Evolutionary conservation across 148 eudicot species (phyloP), one percentile per base, ranked within the genome.

Genomic region (Chenopodium formosanum): DNA sequence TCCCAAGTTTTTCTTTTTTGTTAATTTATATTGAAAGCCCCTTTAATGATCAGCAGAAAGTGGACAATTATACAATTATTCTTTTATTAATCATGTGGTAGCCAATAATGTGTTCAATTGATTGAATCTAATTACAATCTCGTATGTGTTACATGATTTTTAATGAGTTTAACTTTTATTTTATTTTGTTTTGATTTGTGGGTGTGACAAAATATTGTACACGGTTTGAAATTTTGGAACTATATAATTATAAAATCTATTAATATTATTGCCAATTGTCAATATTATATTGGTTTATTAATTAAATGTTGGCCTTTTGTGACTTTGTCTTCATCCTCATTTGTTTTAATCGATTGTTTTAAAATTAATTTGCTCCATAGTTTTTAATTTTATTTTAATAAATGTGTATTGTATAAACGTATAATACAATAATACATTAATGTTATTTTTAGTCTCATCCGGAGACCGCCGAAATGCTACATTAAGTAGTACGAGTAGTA

Each of bases 61-160:
- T 82, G 71, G 79, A 40, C 73, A 65, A n/a, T 23, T 65, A 67
- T 67, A 67, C 70, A 67, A 76, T 27, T 56, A 58, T 56, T 80
- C 77, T 74, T 46, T 64, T 70, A 58, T 44, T 71, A 71, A 40
- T 71, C 74, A 71, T 71, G 23, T 71, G 60, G 53, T 79, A 13
- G 23, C 52, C 81, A 79, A 58, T 80, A 72, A 71, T 79, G 25
- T 37, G 40, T 74, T 25, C 25, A 29, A 50, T 76, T 76, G 12
- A 22, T 34, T 34, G 79, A 74, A 74, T 27, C 79, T 63, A 77
- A 76, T 77, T 27, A 62, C 50, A 62, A 34, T 62, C 29, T 63
- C 34, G 79, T 77, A 22, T 14, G 3, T 37, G 7, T 31, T 19
- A 50, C 34, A 16, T 58, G 68, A 1, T 58, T 76, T 8, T 9